Base-by-base conservation (phyloP, 768 basidiomycete species). In the Chlorophyllum brunneum region DNA sequence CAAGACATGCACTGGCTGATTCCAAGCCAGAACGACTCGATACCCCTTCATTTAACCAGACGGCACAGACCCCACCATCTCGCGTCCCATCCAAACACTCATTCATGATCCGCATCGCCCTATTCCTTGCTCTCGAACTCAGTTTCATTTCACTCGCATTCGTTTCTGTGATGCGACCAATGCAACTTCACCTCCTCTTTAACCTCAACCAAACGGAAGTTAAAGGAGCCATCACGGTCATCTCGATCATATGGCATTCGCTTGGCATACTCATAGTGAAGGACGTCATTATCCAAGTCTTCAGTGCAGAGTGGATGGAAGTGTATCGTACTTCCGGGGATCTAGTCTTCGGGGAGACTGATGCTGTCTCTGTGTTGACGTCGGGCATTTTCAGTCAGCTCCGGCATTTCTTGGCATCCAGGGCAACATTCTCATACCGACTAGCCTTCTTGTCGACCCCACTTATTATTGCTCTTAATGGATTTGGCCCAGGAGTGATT, bases 121-220 rank as follows among this genome's bases (percentile, higher is more conserved):
- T 56, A 64, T 4, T 55, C 56, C 30, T 29, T 38, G 5, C 37
- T 42, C 22, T 31, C 38, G 15, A 37, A 27, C n/a, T 44, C 33
- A n/a, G 11, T 18, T 20, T 57, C 51, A 33, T 56, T 47, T 27
- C 23, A 33, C 3, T 54, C 34, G 45, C 15, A 4, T 22, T 44
- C 2, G 4, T 7, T 7, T 13, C 24, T 9, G 15, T 30, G 11
- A 4, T 15, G 23, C 13, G 15, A 30, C 42, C 23, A 44, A 44
- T 44, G 5, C 42, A 8, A 5, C 18, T 44, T n/a, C 15, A 16
- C 24, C 2, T 27, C 6, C 27, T 11, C n/a, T 4, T 8, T 13
- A 18, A 13, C 9, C 6, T 29, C 2, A n/a, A n/a, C n/a, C n/a
- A n/a, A n/a, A n/a, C 24, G 7, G 42, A 26, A 44, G 42, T 23